These are phyloP conservation scores for Pseudogymnoascus pannorum DNA, from an alignment of 2,329 filamentous ascomycete species.

Conservation along the genomic window DNA sequence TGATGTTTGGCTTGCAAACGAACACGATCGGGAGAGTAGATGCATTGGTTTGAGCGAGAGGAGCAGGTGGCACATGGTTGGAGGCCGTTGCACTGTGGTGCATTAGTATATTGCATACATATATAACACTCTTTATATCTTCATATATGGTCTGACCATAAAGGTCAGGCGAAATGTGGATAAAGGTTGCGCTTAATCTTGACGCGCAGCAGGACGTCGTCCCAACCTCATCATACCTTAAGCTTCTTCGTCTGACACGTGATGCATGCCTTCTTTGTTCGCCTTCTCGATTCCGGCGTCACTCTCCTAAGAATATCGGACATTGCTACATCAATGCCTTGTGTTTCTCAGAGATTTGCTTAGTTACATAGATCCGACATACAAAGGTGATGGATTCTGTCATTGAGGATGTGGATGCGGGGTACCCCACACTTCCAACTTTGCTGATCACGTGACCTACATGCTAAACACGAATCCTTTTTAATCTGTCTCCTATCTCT, in stretches of 20 bases:
- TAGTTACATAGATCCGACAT: too few relatives aligned
- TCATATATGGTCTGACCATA: background rate
- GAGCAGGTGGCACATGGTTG: constrained; percentile 11
- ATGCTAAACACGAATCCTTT: too few relatives aligned
- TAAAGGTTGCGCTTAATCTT: background rate
- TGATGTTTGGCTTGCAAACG: background rate
- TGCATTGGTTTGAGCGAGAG: constrained; percentile 9
- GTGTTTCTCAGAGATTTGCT: too few relatives aligned
- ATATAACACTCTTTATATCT: background rate
- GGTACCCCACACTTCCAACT: too few relatives aligned
- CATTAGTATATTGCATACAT: background rate
- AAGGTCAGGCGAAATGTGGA: background rate
- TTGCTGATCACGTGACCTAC: too few relatives aligned
- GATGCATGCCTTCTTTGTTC: background rate
- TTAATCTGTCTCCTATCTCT: too few relatives aligned
- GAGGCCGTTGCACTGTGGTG: constrained; percentile 11
- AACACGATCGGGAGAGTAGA: constrained; percentile 8
- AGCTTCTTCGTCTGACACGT: background rate
- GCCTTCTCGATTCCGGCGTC: background rate
- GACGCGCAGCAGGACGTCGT: background rate
- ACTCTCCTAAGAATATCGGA: too few relatives aligned
- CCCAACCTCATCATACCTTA: background rate
- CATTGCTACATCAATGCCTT: too few relatives aligned
- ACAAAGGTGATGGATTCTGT: too few relatives aligned
- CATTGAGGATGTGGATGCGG: too few relatives aligned